Conservation (phyloP, 495 filamentous ascomycete genomes). For the Aspergillus taichungensis region DNA sequence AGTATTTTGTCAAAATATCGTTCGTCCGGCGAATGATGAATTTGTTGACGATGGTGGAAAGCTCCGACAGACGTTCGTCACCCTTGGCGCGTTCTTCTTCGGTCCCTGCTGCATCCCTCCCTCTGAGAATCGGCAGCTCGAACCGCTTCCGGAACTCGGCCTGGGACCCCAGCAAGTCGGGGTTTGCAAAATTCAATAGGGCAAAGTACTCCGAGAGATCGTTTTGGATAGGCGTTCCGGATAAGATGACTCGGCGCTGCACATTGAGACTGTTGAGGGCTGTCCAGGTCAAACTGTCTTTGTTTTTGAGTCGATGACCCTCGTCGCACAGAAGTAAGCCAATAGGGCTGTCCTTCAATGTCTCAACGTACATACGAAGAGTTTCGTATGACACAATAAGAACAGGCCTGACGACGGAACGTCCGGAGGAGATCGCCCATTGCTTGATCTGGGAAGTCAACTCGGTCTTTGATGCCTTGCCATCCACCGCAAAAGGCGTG, state of each 20-base stretch:
- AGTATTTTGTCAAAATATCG: constrained; percentile 95
- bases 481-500: constrained; percentile 91
- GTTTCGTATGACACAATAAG: constrained; percentile 99
- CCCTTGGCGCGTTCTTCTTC: constrained; percentile 77
- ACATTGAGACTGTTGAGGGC: constrained; percentile 88
- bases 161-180: constrained; percentile 78
- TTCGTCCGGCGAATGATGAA: constrained; percentile 99
- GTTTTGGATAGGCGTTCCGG: constrained; percentile 96
- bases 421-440: constrained; percentile 85
- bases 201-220: constrained; percentile 97
- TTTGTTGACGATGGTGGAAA: constrained; percentile 84
- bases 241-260: constrained; percentile 84
- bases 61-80: constrained; percentile 72
- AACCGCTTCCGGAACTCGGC: constrained; percentile 92
- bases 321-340: constrained; percentile 96
- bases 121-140: constrained; percentile 85
- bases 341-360: constrained; percentile 77
- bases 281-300: constrained; percentile 87
- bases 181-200: constrained; percentile 94
- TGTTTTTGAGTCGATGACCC: constrained; percentile 97
- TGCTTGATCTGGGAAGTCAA: constrained; percentile 82
- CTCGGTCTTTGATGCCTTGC: constrained; percentile 92
- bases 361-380: constrained; percentile 80
- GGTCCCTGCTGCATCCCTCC: constrained; percentile 82
- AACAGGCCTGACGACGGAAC: constrained; percentile 87